Evolutionary conservation across 2,329 filamentous ascomycete species (phyloP).

Genomic region (Nemania serpens): DNA sequence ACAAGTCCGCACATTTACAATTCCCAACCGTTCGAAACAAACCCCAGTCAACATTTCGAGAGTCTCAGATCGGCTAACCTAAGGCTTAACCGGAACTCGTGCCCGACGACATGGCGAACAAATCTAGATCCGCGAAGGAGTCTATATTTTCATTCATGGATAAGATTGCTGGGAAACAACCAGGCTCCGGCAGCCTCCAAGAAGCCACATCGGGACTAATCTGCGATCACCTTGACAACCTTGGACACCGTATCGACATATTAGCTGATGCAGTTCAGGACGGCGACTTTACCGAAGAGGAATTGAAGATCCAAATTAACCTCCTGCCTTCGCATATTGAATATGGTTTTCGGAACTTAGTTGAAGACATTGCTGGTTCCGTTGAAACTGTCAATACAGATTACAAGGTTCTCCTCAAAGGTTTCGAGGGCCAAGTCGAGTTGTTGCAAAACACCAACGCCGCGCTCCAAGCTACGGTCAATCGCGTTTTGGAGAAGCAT

Average conservation of each 20-base stretch:
- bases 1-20: background rate
- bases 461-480: background rate
- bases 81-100: background rate
- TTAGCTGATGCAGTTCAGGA: background rate
- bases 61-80: background rate
- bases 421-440: background rate
- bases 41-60: background rate
- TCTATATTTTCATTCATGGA: background rate
- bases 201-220: background rate
- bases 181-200: background rate
- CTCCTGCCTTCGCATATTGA: background rate
- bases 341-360: background rate
- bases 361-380: background rate
- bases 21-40: background rate
- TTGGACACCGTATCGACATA: background rate
- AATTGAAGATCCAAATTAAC: background rate
- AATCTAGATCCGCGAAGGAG: background rate
- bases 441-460: background rate
- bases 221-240: background rate
- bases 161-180: no score
- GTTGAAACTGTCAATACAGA: background rate
- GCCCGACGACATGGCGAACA: background rate
- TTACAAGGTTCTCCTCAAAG: background rate
- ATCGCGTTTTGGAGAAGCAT: background rate
- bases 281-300: background rate